Percentiles rank a stretch among this genome's conserved stretches.
phyloP scores from a whole-genome alignment of 345 rosid genomes.

The Atalantia buxifolia region DNA sequence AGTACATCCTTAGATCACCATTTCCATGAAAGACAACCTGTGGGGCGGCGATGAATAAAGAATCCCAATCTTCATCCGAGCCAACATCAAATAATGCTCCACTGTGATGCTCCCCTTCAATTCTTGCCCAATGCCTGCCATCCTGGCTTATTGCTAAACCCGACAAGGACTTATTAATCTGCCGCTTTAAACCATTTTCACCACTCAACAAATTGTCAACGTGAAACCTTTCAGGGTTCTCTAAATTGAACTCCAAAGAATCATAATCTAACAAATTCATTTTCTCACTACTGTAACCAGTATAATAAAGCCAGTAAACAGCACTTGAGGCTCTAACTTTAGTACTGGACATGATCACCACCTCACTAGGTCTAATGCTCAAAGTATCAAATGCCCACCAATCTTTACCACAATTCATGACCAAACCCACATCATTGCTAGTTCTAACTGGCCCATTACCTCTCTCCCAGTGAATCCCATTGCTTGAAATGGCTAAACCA shows the following conservation, averaged over 20 bases:
- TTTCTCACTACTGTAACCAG: conserved; percentile 53
- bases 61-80: conserved; percentile 74
- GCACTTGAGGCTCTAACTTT: conserved; percentile 57
- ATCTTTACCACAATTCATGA: conserved; percentile 55
- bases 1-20: conserved; percentile 79
- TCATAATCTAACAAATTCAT: conserved; percentile 27
- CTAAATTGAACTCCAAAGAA: conserved; percentile 21
- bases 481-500: conserved; percentile 72
- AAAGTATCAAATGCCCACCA: conserved; percentile 89
- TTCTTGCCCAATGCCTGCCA: conserved; percentile 87
- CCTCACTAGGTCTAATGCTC: conserved; percentile 66
- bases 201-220: conserved; percentile 3
- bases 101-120: conserved; percentile 85
- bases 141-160: conserved; percentile 87
- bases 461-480: conserved; percentile 88
- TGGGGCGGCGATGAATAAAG: conserved; percentile 60
- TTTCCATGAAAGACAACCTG: conserved; percentile 64
- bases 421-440: conserved; percentile 63
- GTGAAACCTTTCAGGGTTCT: conserved; percentile 51
- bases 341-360: conserved; percentile 68
- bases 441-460: conserved; percentile 47
- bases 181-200: conserved; percentile 16
- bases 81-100: conserved; percentile 84
- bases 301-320: conserved; percentile 82
- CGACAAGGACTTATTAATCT: conserved; percentile 49